These are phyloP conservation scores for Psilocybe mexicana DNA, from an alignment of 1,284 basidiomycete species.

Conservation along the genomic window DNA sequence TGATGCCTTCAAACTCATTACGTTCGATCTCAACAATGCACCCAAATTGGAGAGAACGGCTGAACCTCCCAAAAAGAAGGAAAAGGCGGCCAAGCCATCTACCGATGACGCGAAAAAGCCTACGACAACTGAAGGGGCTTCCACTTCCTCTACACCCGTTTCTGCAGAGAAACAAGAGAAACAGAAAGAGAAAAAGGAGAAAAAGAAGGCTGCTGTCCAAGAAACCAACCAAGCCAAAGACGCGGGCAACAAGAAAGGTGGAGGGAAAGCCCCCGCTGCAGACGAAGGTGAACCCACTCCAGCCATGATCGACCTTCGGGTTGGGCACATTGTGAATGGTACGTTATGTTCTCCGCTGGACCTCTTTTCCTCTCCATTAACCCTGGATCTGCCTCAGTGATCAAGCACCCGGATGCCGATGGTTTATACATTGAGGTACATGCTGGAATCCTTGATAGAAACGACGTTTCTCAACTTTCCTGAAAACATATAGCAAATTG, in stretches of 20 bases:
- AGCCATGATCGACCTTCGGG: constrained; percentile 93
- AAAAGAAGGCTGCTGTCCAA: constrained; percentile 42
- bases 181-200: constrained; percentile 51
- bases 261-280: constrained; percentile 41
- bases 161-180: constrained; percentile 41
- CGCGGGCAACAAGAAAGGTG: constrained; percentile 32
- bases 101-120: constrained; percentile 27
- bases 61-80: constrained; percentile 79
- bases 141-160: constrained; percentile 13
- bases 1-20: constrained; percentile 61
- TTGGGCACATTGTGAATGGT: constrained; percentile 91
- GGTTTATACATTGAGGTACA: constrained; percentile 85
- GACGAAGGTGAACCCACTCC: constrained; percentile 80
- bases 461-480: constrained; percentile 4
- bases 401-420: constrained; percentile 93
- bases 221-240: constrained; percentile 41
- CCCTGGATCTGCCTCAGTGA: constrained; percentile 52
- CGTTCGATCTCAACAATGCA: constrained; percentile 75
- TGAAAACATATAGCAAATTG: constrained; percentile 70
- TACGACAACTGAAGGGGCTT: constrained; percentile 13
- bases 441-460: neutral
- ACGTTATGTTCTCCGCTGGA: constrained; percentile 28
- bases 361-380: neutral
- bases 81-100: constrained; percentile 62
- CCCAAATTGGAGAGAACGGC: constrained; percentile 74